Evolutionary conservation across 176 grass and related monocot species (phyloP), one percentile per base, ranked within the genome.

Genomic region (Rhynchospora breviuscula): DNA sequence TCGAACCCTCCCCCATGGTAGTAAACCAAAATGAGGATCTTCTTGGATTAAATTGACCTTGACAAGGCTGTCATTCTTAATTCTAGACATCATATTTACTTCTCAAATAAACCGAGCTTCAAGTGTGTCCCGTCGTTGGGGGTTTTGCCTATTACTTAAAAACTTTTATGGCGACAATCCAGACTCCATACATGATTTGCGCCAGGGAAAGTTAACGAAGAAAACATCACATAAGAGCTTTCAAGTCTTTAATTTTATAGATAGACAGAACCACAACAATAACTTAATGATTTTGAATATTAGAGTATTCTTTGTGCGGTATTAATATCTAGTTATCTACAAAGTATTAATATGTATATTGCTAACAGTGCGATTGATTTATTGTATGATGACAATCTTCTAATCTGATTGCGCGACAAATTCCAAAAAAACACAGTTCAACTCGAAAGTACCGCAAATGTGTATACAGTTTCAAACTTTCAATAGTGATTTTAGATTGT

Each of bases 61-160:
- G 31, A 97, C 94, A 82, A 97, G 94, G 85, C 94, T 97, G 49
- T 87, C 90, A 79, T 97, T 92, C 84, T 91, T 94, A 73, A 97
- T 92, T 88, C 85, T 91, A 65, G 92, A 94, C 79, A 97, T 94
- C 94, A 97, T 92, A 81, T 80, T 92, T 76, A 94, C 94, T 93
- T 97, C 94, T 63, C 94, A 85, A 78, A 92, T 94, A 91, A 97
- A 97, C 74, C 94, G 90, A 67, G 83, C 94, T 91, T 97, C 94
- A 58, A 91, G 88, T 54, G 90, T 97, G 49, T 84, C 85, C 77
- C 63, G 83, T 97, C 94, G 73, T 97, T 92, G 0, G 81, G 83
- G 58, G 79, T 89, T 70, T 85, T 87, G 33, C 92, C 90, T 29
- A 69, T 65, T 92, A 88, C 92, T 94, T 85, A 94, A 79, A 82